Evolutionary conservation across 1,139 yeast genomes (phyloP), one percentile per base, ranked within the genome.

Genomic region (Zygoascus sp.): DNA sequence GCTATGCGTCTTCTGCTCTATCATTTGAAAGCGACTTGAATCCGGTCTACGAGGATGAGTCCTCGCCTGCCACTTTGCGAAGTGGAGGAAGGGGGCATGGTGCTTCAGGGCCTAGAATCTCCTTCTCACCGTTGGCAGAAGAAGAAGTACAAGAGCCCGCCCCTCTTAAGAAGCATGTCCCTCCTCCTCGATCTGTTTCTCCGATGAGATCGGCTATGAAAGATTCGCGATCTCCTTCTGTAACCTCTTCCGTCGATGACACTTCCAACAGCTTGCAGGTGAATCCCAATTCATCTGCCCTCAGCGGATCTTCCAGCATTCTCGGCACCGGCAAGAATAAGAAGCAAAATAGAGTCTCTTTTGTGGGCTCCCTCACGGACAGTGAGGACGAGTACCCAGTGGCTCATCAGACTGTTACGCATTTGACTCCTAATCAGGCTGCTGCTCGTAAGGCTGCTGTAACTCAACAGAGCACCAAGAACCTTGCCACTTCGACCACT

Each of bases 11-110:
- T 10, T 55, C 62, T 7, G 48, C 62, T 20, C 47, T 60, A 39
- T 58, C 65, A 5, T 58, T 58, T 48, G 69, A 65, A 40, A 54
- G 61, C 19, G 70, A 66, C 45, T 53, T 66, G 44, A 59, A 59
- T 40, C 60, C 67, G 1, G 68, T 65, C 19, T 54, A 56, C 16
- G 70, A 66, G 51, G 67, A 63, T 41, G 61, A 53, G 19, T 51
- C 48, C 15, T 46, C 39, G 9, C 42, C 42, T 8, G 36, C 25
- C 9, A 19, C 17, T 28, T 11, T 21, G 23, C 25, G 37, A 2
- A 23, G 25, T 16, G 27, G 34, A 17, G 22, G 32, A 9, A 7
- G 30, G n/a, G 15, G 27, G 2, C 20, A 8, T n/a, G 19, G 21
- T 5, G 8, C 32, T 10, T 11, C 36, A 6, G 28, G 17, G 2